Conservation (phyloP, 768 basidiomycete genomes). For the Lentinula sp. region DNA sequence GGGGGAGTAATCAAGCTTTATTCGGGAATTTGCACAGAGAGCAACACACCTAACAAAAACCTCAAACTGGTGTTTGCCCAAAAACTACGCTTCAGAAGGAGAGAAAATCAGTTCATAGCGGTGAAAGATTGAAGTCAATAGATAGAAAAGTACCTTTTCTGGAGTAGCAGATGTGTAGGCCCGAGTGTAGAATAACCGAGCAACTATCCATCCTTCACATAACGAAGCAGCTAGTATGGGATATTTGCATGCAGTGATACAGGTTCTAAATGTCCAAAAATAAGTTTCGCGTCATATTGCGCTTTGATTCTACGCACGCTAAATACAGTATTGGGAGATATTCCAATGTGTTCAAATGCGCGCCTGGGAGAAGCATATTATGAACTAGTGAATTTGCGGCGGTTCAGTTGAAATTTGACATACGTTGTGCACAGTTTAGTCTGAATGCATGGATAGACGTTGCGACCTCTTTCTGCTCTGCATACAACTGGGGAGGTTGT, state of each 20-base stretch:
- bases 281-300: not conserved
- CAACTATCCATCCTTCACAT: not conserved
- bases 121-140: not conserved
- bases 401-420: constrained; percentile 7
- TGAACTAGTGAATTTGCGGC: not conserved
- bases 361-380: constrained; percentile 22
- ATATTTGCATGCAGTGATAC: not conserved
- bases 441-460: constrained; percentile 26
- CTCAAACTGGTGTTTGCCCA: not conserved
- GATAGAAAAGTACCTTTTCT: not conserved
- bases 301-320: not conserved
- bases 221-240: constrained; percentile 3
- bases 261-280: not conserved
- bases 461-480: constrained; percentile 37
- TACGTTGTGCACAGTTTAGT: constrained; percentile 50
- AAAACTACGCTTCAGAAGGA: not conserved
- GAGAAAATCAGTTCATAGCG: not conserved
- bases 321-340: not conserved
- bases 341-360: constrained; percentile 27
- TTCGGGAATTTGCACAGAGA: no score
- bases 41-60: not conserved
- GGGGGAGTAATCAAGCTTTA: not conserved
- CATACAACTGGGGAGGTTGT: constrained; percentile 44
- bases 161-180: not conserved
- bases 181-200: not conserved